Evolutionary conservation across 78 protist genomes (phyloP).

Genomic region (Planoprotostelium fungivorum): DNA sequence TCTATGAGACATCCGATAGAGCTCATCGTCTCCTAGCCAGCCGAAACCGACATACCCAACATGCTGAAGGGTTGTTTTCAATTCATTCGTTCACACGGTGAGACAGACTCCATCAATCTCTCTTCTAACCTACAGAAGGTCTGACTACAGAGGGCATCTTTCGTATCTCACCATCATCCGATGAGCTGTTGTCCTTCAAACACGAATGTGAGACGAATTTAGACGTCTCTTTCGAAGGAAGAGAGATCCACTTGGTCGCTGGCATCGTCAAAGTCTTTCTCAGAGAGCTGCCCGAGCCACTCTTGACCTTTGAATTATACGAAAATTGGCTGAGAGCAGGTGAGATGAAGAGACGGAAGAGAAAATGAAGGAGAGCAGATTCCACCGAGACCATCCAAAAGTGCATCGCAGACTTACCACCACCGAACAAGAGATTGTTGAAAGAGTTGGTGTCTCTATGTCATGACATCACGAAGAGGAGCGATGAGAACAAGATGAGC

Average conservation of each 20-base stretch:
- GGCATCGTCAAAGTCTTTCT: not conserved
- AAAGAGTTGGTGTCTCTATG: not conserved
- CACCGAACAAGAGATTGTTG: not conserved
- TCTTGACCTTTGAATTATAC: not conserved
- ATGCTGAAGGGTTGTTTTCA: not conserved
- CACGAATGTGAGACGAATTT: not conserved
- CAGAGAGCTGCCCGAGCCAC: not conserved
- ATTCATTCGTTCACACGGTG: not conserved
- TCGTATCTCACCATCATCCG: not conserved
- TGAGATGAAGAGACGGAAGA: not conserved
- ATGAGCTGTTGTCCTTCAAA: not conserved
- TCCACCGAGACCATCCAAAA: not conserved
- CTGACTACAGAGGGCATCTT: not conserved
- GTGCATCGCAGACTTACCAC: not conserved
- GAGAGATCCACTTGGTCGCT: not conserved
- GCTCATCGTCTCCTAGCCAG: too few relatives aligned
- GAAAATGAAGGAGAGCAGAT: not conserved
- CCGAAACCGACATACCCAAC: not conserved
- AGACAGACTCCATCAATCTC: not conserved
- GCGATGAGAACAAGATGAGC: not conserved
- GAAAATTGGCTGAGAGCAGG: not conserved
- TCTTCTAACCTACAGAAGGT: not conserved
- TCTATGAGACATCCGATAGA: too few relatives aligned
- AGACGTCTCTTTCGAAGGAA: not conserved
- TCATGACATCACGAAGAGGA: not conserved